Conservation (phyloP, 257 asterid species). For the Scutellaria minor region DNA sequence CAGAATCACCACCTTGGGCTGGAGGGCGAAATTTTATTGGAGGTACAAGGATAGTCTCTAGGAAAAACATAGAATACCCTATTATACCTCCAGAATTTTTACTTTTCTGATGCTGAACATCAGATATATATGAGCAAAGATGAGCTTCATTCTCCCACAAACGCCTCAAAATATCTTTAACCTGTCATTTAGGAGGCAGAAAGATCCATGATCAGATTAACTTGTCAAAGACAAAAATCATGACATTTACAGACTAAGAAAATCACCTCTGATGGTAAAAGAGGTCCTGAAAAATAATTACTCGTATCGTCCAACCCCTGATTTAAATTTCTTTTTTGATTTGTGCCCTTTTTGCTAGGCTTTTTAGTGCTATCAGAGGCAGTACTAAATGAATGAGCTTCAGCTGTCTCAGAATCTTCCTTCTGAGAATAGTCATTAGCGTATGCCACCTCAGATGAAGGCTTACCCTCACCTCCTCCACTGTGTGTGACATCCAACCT, state of each 20-base stretch:
- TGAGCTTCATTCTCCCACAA: slow-evolving; percentile 91
- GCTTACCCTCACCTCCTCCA: slow-evolving; percentile 49
- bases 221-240: slow-evolving; percentile 16
- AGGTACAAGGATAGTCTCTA: slow-evolving; percentile 73
- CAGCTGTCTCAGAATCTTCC: slow-evolving; percentile 54
- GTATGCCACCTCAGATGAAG: slow-evolving; percentile 68
- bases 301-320: slow-evolving; percentile 45
- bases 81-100: slow-evolving; percentile 40
- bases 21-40: slow-evolving; percentile 92
- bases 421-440: slow-evolving; percentile 48
- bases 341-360: slow-evolving; percentile 31
- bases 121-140: slow-evolving; percentile 70
- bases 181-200: slow-evolving; percentile 56
- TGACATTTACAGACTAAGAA: slow-evolving; percentile 22
- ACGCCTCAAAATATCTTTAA: slow-evolving; percentile 60
- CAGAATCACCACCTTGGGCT: slow-evolving; percentile 84
- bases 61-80: slow-evolving; percentile 77
- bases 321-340: slow-evolving; percentile 31
- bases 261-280: slow-evolving; percentile 83
- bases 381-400: slow-evolving; percentile 46
- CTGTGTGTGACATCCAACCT: slow-evolving; percentile 45
- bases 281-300: slow-evolving; percentile 54
- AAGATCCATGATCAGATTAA: slow-evolving; percentile 35
- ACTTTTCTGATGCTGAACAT: slow-evolving; percentile 64
- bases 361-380: slow-evolving; percentile 47